A percentile compares a stretch with the other conserved stretches of the same genome.
These are phyloP conservation scores for Myxozyma monticola DNA, from an alignment of 805 yeast genomes.

Conservation along the genomic window DNA sequence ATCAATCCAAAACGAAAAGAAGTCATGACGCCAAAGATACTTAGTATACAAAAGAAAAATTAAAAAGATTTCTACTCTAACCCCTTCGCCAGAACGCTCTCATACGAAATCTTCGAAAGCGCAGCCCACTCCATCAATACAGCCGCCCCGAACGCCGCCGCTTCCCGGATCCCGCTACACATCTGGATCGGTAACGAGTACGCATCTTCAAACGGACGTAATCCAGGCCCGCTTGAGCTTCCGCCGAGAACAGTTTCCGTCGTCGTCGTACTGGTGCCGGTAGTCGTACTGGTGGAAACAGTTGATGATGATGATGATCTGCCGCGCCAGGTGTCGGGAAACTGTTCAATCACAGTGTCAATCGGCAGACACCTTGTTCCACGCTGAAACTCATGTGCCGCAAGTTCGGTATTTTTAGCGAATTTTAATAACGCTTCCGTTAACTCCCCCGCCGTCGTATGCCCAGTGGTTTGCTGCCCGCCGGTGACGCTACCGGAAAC, in stretches of 20 bases:
- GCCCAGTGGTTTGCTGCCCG: neutral
- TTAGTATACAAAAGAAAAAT: neutral
- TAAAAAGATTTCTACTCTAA: neutral
- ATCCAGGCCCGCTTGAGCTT: constrained; percentile 22
- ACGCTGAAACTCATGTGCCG: constrained; percentile 27
- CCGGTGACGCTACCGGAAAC: neutral
- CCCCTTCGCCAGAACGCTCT: constrained; percentile 50
- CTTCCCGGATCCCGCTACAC: constrained; percentile 43
- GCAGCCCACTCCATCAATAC: constrained; percentile 41
- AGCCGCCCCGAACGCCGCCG: constrained; percentile 43
- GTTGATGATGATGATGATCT: neutral
- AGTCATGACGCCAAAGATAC: too few species aligned
- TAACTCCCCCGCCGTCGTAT: neutral
- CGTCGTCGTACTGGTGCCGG: neutral
- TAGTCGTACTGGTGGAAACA: neutral
- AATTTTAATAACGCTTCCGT: constrained; percentile 5
- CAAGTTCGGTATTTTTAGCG: constrained; percentile 19
- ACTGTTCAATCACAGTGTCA: constrained; percentile 14
- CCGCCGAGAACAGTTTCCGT: constrained; percentile 10
- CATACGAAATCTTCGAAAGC: constrained; percentile 30
- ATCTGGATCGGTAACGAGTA: constrained; percentile 42
- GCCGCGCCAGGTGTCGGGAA: constrained; percentile 29
- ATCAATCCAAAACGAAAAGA: neutral
- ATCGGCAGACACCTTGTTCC: constrained; percentile 20
- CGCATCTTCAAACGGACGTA: constrained; percentile 39